Base-by-base conservation (phyloP, 1,284 basidiomycete species). In the Melampsora americana region DNA sequence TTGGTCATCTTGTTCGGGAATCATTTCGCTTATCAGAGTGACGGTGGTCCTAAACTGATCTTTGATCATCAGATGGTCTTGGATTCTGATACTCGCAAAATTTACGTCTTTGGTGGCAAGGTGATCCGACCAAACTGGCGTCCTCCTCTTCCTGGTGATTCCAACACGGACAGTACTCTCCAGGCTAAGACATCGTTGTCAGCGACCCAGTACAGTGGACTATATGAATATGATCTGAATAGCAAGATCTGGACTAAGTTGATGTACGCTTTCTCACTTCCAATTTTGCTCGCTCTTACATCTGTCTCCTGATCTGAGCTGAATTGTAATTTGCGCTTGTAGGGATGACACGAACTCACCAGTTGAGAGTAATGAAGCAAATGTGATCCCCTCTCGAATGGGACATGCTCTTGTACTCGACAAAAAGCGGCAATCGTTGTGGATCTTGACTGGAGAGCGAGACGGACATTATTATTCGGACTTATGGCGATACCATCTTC, bases 11-110 rank as follows among this genome's bases (percentile, higher is more conserved):
- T 65, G 42, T 59, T 53, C 50, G 50, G 35, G 26, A 53, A 56
- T 26, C 44, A 78, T 48, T 56, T 42, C 32, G 6, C 32, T 60
- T 9, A 26, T 26, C 28, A 72, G 72, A 39, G 39, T 12, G 85
- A 86, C 7, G 88, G 88, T 12, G 90, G 90, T 0, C 91, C 91
- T 5, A 88, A 89, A 1, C 84, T 92, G 46, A 84, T 92, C 68
- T 91, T 89, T 79, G 91, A 92, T 81, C 91, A 92, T 80, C 90
- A 91, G 81, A 90, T 93, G 87, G 88, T 85, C 50, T 87, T 92
- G 78, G 91, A 92, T 79, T 86, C 86, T 32, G 88, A 90, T 20
- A 84, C 86, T 0, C 90, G 91, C 81, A 86, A 88, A 18, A 81
- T 93, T 23, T 93, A 92, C 78, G 87, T 92, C 12, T 90, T 89